phyloP scores from a whole-genome alignment of 2,329 filamentous ascomycete genomes.

The Escovopsis weberi region DNA sequence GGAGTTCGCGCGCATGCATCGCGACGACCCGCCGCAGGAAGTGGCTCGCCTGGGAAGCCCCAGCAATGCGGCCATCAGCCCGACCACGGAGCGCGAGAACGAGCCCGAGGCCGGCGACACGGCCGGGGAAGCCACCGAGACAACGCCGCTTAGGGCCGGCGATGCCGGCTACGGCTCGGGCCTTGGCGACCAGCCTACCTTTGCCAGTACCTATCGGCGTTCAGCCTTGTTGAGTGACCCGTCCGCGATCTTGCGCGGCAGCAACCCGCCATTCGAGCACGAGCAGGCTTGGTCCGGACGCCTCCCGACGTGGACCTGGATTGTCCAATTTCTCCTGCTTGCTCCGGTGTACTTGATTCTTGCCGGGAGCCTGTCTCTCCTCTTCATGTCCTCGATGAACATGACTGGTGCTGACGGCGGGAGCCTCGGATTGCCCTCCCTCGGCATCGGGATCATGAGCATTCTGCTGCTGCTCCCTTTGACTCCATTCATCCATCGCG shows the following conservation, averaged over 20 bases:
- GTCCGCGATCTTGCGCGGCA: constrained; percentile 10
- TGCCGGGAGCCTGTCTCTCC: constrained; percentile 59
- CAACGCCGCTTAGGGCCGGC: constrained; percentile 34
- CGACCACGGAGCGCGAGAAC: constrained; percentile 1
- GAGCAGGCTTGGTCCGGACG: constrained; percentile 79
- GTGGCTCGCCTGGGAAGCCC: constrained; percentile 14
- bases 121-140: constrained; percentile 31
- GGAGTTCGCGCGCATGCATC: constrained; percentile 45
- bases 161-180: constrained; percentile 20
- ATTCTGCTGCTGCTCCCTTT: constrained; percentile 62
- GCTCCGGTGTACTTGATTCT: constrained; percentile 67
- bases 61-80: constrained; percentile 3
- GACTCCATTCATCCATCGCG: constrained; percentile 73
- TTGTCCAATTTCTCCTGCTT: constrained; percentile 69
- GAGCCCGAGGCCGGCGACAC: constrained; percentile 8
- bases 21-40: constrained; percentile 36
- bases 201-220: constrained; percentile 40
- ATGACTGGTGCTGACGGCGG: constrained; percentile 81
- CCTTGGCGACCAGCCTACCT: constrained; percentile 30
- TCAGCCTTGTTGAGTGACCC: constrained; percentile 22
- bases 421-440: constrained; percentile 54
- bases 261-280: constrained; percentile 37
- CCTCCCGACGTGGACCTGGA: constrained; percentile 74
- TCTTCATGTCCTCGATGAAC: constrained; percentile 55
- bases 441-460: constrained; percentile 52